Evolutionary conservation across 495 filamentous ascomycete genomes (phyloP), one percentile per base, ranked within the genome.

Genomic region (Cetradonia linearis): DNA sequence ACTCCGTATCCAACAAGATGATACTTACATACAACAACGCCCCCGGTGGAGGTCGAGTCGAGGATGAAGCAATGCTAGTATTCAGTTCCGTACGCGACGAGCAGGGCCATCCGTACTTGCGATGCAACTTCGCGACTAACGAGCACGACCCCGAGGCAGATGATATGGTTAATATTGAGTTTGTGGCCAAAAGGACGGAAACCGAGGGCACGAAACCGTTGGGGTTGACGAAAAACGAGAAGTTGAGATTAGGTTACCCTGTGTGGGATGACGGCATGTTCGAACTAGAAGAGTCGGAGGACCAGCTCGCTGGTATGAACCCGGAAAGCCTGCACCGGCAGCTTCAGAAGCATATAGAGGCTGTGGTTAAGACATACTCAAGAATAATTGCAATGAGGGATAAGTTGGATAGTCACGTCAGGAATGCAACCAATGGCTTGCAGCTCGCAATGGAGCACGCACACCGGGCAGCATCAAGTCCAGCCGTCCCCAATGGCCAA

Each of bases 151-250:
- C 62, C 20, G 55, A 62, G 4, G 10, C 25, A 20, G 56, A 38
- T 23, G 57, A 62, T 23, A 63, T 65, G 34, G 54, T 68, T 37
- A 67, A 69, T 42, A 58, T 69, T 56, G 64, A 69, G 50, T 67
- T 67, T 5, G 60, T 65, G 10, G 67, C 66, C 13, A 62, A 63
- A 49, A 61, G 61, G 36, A 64, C 64, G 11, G 61, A 68, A 48
- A 42, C 49, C 25, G 63, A 47, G 31, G 67, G 67, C 4, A 59
- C 59, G 25, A 25, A 56, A 33, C 55, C 47, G 1, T 55, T 65
- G 18, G 63, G 60, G 7, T 31, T 65, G 5, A 67, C 34, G 14
- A 59, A 58, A 1, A 67, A 70, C 9, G 55, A 64, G 18, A 72
- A 61, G 31, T 67, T 69, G 1, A 44, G 61, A 55, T 42, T 62